These are phyloP conservation scores for Codiaeum variegatum DNA, from an alignment of 441 rosid genomes.

Conservation along the genomic window DNA sequence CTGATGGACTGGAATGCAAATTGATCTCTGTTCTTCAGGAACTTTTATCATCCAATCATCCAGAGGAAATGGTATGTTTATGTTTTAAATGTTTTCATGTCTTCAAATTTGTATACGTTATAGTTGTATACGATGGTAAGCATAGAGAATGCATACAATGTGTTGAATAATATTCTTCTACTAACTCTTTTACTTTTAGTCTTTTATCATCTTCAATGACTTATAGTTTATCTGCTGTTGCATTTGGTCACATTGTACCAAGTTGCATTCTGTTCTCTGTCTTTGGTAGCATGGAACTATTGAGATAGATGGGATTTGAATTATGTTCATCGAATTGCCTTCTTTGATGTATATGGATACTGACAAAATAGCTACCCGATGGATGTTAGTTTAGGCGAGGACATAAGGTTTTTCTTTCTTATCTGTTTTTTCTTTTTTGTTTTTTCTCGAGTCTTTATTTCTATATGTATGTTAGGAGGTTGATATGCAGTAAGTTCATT, in stretches of 20 bases:
- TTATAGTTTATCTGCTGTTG: neutral
- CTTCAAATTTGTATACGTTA: neutral
- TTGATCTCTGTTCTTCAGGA: conserved; percentile 51
- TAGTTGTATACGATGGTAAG: conserved; percentile 8
- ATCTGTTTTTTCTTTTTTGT: neutral
- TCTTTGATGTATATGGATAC: neutral
- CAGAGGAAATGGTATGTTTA: conserved; percentile 62
- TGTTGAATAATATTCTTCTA: neutral
- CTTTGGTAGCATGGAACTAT: neutral
- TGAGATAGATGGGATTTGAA: neutral
- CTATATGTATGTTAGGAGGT: neutral
- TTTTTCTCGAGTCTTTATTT: neutral
- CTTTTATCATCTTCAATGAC: neutral
- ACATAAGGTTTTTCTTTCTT: neutral
- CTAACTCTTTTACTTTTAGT: neutral
- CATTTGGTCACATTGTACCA: neutral
- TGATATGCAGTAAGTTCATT: neutral
- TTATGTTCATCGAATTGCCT: neutral
- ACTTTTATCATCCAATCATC: conserved; percentile 59
- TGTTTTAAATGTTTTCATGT: neutral
- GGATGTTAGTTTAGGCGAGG: neutral
- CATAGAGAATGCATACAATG: neutral
- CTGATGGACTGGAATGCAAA: conserved; percentile 76
- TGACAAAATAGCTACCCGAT: neutral
- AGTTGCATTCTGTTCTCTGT: neutral